Conservation (phyloP, 2,329 filamentous ascomycete genomes). For the Cytospora schulzeri region DNA sequence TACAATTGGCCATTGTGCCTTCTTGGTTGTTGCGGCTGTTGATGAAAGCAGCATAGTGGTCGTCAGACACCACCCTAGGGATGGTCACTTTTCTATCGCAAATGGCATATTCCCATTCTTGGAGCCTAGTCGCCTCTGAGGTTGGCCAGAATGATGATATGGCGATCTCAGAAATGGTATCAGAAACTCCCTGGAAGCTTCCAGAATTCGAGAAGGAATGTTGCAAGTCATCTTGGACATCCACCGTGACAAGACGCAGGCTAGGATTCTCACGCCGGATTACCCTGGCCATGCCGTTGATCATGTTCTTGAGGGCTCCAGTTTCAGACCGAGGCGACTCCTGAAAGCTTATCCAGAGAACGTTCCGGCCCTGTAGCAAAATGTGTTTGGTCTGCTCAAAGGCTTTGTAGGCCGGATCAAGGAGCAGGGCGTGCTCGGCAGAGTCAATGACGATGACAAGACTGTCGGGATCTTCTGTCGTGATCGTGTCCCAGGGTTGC, state of each 20-base stretch:
- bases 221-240: conserved; percentile 29
- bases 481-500: not conserved
- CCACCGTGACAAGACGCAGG: conserved; percentile 33
- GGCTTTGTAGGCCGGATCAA: conserved; percentile 8
- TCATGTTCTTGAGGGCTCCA: conserved; percentile 23
- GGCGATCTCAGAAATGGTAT: too few relatives aligned
- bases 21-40: too few relatives aligned
- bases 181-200: too few relatives aligned
- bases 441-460: conserved; percentile 25
- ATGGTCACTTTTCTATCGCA: too few relatives aligned
- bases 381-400: conserved; percentile 27
- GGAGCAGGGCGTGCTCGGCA: conserved; percentile 26
- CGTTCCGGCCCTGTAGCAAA: conserved; percentile 18
- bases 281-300: conserved; percentile 27
- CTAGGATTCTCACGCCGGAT: conserved; percentile 28
- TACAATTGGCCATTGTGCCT: too few relatives aligned
- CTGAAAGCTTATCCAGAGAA: conserved; percentile 28
- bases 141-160: too few relatives aligned
- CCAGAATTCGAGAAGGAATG: too few relatives aligned
- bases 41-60: too few relatives aligned
- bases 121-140: too few relatives aligned
- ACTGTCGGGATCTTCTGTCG: not conserved
- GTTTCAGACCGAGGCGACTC: not conserved
- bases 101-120: too few relatives aligned
- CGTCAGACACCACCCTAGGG: too few relatives aligned